These are phyloP conservation scores for Astrothelium macrocarpum DNA, from an alignment of 495 filamentous ascomycete genomes.

Conservation along the genomic window DNA sequence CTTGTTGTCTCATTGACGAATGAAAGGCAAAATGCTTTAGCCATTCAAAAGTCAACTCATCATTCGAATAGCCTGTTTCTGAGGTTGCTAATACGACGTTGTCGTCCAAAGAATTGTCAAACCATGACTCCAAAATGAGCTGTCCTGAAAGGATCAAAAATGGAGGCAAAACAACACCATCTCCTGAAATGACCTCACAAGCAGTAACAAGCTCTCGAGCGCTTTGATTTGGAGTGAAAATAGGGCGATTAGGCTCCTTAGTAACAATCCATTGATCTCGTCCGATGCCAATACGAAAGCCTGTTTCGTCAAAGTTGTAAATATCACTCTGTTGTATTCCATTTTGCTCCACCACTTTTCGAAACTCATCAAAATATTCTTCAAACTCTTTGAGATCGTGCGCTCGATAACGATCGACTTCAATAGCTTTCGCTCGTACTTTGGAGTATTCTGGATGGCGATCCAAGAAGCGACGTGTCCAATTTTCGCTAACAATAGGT, in stretches of 20 bases:
- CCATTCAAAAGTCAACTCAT: slow-evolving; percentile 2
- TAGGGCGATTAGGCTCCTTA: no score
- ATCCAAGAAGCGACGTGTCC: no score
- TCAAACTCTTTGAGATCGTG: no score
- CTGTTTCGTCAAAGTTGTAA: slow-evolving; percentile 14
- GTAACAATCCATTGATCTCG: no score
- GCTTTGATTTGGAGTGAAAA: no score
- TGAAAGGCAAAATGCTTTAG: no score
- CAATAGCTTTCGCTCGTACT: slow-evolving; percentile 4
- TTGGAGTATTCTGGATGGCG: slow-evolving; percentile 8
- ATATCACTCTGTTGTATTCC: slow-evolving; percentile 9
- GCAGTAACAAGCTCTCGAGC: slow-evolving; percentile 9
- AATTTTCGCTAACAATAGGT: no score
- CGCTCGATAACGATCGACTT: slow-evolving; percentile 3
- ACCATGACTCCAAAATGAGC: neutral
- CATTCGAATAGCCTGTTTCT: slow-evolving; percentile 5
- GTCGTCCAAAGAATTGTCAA: neutral
- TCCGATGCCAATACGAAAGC: slow-evolving; percentile 10
- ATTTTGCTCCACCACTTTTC: slow-evolving; percentile 1
- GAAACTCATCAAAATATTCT: slow-evolving; percentile 10
- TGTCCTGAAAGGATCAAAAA: slow-evolving; percentile 13
- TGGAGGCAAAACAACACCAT: neutral
- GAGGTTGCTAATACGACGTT: neutral
- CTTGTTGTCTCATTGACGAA: no score
- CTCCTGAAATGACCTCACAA: slow-evolving; percentile 10